Evolutionary conservation across 192 early-diverging fungal genomes (phyloP), one percentile per base, ranked within the genome.

Genomic region (Backusella luteola): DNA sequence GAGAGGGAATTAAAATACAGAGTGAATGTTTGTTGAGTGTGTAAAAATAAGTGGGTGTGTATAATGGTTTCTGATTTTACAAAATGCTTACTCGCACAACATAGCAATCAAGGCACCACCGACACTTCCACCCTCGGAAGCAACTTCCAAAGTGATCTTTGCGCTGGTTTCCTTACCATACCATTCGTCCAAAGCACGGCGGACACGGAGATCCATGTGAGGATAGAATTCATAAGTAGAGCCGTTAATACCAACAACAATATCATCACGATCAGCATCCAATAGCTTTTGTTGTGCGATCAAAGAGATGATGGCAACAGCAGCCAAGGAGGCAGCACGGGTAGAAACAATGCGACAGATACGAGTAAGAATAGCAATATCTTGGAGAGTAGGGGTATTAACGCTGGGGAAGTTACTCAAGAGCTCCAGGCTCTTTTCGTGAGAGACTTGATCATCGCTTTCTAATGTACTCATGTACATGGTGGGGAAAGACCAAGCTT

Each of bases 171-270:
- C 90, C 19, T 85, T 84, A 35, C 93, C 96, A 69, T 96, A 85
- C 80, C 96, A 89, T 46, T 92, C 88, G 39, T 85, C 83, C 38
- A 97, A 79, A 63, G 93, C 90, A 67, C 90, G 87, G 59, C 90
- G 86, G 83, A 99, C 89, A 75, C 91, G 85, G 66, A 91, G 85
- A 49, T 93, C 89, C 84, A 94, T 96, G 81, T 91, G 87, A 14
- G 95, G 94, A 83, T 96, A 99, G 73, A 91, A 91, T 82, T 97
- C 92, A 83, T 94, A 99, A 44, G 96, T 87, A 41, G 92, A 93
- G 34, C 97, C 97, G 70, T 96, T 95, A 67, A 99, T 91, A 49
- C 94, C 97, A 29, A 99, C 90, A 23, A 94, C 93, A 74, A 91
- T 84, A 73, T 87, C 75, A 53, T 79, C 63, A 7, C 71, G 32